Conservation (phyloP, 345 rosid genomes). For the Bruguiera parviflora region DNA sequence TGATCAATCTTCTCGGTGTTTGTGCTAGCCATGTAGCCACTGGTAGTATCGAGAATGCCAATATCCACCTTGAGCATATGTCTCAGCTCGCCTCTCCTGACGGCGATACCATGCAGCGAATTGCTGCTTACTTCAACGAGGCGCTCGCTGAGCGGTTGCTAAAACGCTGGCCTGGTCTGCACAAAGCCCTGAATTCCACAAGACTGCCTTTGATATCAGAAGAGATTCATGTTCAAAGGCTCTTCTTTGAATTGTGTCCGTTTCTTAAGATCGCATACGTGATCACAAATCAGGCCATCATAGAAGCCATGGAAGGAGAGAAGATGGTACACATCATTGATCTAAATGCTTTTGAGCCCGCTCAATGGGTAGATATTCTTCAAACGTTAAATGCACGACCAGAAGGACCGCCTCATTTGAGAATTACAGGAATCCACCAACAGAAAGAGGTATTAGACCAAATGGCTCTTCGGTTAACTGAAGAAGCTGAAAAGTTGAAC, state of each 20-base stretch:
- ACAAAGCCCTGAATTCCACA: conserved; percentile 67
- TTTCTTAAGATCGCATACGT: conserved; percentile 58
- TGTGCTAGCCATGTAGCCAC: conserved; percentile 66
- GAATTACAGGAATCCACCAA: conserved; percentile 66
- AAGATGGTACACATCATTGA: conserved; percentile 74
- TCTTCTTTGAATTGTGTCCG: conserved; percentile 72
- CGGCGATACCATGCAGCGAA: conserved; percentile 71
- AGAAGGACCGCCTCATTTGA: conserved; percentile 70
- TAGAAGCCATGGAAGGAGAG: conserved; percentile 72
- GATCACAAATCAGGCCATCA: conserved; percentile 62
- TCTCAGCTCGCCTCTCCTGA: conserved; percentile 64
- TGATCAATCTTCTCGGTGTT: conserved; percentile 50
- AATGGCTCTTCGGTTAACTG: conserved; percentile 53
- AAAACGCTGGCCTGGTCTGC: conserved; percentile 66
- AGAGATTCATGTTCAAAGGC: conserved; percentile 46
- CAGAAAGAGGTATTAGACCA: conserved; percentile 60
- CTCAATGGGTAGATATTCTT: conserved; percentile 68
- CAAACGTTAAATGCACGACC: conserved; percentile 52
- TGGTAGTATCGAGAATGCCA: conserved; percentile 61
- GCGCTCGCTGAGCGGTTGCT: conserved; percentile 66
- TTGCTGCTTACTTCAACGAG: conserved; percentile 70
- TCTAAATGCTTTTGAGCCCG: conserved; percentile 58
- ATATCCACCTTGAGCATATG: conserved; percentile 54
- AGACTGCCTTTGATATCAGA: conserved; percentile 40
- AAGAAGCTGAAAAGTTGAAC: conserved; percentile 68